Percentiles rank a stretch among this genome's conserved stretches.
These are phyloP conservation scores for Nakazawaea laoshanensis DNA, from an alignment of 805 yeast genomes.

Conservation along the genomic window DNA sequence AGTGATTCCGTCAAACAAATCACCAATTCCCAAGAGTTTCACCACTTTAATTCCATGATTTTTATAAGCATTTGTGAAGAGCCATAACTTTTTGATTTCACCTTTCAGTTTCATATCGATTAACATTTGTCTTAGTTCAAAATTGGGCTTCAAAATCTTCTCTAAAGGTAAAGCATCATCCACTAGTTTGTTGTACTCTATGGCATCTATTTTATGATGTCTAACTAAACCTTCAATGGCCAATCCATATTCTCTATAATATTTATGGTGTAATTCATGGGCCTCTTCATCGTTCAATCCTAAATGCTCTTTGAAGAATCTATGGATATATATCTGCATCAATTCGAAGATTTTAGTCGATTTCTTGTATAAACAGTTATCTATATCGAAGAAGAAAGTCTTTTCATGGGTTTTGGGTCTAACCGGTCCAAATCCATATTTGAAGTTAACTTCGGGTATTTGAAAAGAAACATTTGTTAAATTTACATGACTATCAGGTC, in stretches of 20 bases:
- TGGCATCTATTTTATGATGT: slow-evolving; percentile 68
- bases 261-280: slow-evolving; percentile 54
- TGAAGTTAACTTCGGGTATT: slow-evolving; percentile 19
- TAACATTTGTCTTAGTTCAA: slow-evolving; percentile 43
- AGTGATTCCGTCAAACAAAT: slow-evolving; percentile 87
- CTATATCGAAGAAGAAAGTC: slow-evolving; percentile 82
- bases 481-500: slow-evolving; percentile 8
- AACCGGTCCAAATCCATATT: slow-evolving; percentile 20
- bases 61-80: slow-evolving; percentile 90
- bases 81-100: slow-evolving; percentile 72
- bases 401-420: slow-evolving; percentile 17
- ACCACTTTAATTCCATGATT: slow-evolving; percentile 83
- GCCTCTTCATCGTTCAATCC: slow-evolving; percentile 68
- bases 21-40: slow-evolving; percentile 79
- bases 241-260: slow-evolving; percentile 82
- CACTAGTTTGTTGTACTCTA: slow-evolving; percentile 80
- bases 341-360: slow-evolving; percentile 71
- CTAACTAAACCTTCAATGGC: slow-evolving; percentile 85
- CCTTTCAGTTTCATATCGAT: slow-evolving; percentile 33
- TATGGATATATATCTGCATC: slow-evolving; percentile 81
- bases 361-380: slow-evolving; percentile 79
- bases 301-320: slow-evolving; percentile 64
- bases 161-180: slow-evolving; percentile 91
- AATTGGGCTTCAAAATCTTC: slow-evolving; percentile 60
- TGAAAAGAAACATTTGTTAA: slow-evolving; percentile 1